Conservation (phyloP, 192 early-diverging fungal species). For the Pecoramyces ruminantium region DNA sequence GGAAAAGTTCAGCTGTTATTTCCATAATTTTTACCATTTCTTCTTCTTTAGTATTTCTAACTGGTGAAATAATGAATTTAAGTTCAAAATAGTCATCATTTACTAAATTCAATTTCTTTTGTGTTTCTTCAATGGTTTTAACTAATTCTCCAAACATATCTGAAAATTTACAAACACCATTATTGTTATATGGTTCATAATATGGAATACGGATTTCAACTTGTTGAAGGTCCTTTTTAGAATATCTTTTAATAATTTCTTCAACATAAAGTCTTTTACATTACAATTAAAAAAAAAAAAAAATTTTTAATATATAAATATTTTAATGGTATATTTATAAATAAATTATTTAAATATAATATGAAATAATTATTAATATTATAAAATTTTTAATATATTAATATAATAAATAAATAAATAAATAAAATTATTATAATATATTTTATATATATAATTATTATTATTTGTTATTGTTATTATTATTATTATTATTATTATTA, state of each 20-base stretch:
- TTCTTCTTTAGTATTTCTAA: neutral
- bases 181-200: neutral
- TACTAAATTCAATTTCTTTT: neutral
- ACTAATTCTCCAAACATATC: neutral
- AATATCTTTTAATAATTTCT: neutral
- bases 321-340: too few relatives aligned
- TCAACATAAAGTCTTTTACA: neutral
- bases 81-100: neutral
- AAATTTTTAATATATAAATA: too few relatives aligned
- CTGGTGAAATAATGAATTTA: neutral
- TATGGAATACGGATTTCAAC: neutral
- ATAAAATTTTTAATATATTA: too few relatives aligned
- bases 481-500: too few relatives aligned
- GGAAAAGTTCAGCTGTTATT: neutral
- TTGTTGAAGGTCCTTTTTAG: neutral
- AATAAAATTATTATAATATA: too few relatives aligned
- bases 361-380: too few relatives aligned
- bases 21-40: neutral
- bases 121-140: neutral
- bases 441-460: too few relatives aligned
- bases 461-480: too few relatives aligned
- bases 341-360: too few relatives aligned
- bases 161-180: neutral
- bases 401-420: too few relatives aligned
- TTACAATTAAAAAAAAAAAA: too few relatives aligned